These are phyloP conservation scores for Dacryopinax primogenitus DNA, from an alignment of 768 basidiomycete species.

Conservation along the genomic window DNA sequence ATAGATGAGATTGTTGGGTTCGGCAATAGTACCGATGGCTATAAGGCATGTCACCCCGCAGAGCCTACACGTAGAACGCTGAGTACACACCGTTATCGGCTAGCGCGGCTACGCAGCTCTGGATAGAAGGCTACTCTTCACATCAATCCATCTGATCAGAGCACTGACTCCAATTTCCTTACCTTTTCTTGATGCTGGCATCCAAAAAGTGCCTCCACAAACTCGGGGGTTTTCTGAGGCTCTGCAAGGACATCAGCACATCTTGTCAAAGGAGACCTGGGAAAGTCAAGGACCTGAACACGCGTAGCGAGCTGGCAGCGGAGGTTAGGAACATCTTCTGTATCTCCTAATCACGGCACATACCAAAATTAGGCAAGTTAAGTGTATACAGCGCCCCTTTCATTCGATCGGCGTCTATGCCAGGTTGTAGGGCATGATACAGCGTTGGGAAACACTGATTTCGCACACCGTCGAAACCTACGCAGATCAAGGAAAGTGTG, in stretches of 20 bases:
- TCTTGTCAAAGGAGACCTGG: neutral
- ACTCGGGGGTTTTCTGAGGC: slow-evolving; percentile 45
- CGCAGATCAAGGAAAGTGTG: slow-evolving; percentile 41
- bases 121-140: slow-evolving; percentile 51
- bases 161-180: slow-evolving; percentile 11
- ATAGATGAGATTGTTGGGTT: slow-evolving; percentile 4
- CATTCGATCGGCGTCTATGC: slow-evolving; percentile 76
- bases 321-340: neutral
- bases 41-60: neutral
- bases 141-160: neutral
- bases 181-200: slow-evolving; percentile 83
- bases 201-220: slow-evolving; percentile 48
- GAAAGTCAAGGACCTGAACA: slow-evolving; percentile 27
- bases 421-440: slow-evolving; percentile 48
- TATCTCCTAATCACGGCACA: slow-evolving; percentile 14
- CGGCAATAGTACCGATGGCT: neutral
- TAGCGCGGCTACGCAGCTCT: slow-evolving; percentile 52
- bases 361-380: slow-evolving; percentile 50
- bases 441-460: slow-evolving; percentile 47
- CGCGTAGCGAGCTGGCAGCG: slow-evolving; percentile 31
- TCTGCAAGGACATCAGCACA: slow-evolving; percentile 34
- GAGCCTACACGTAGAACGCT: slow-evolving; percentile 15
- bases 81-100: slow-evolving; percentile 43
- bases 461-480: slow-evolving; percentile 55
- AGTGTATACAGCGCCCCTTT: slow-evolving; percentile 80